These are phyloP conservation scores for Spongospora subterranea DNA, from an alignment of 208 protist genomes.

Conservation along the genomic window DNA sequence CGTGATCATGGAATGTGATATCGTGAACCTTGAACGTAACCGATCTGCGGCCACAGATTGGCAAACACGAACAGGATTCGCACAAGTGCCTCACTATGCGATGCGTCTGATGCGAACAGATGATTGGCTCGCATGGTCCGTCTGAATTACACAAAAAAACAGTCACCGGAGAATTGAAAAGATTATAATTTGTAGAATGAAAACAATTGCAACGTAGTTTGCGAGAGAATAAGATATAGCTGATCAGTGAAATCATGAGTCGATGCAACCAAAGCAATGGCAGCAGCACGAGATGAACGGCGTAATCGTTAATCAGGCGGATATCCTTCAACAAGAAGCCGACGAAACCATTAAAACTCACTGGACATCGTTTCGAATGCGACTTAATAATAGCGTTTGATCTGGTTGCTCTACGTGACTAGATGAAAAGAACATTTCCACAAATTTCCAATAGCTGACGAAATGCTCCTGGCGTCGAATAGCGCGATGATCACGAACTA, in stretches of 20 bases:
- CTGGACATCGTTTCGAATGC: constrained; percentile 36
- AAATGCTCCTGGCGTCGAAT: neutral
- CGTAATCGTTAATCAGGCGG: no score
- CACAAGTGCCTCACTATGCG: constrained; percentile 12
- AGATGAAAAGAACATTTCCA: constrained; percentile 31
- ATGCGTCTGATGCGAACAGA: neutral
- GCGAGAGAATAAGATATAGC: no score
- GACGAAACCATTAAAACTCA: neutral
- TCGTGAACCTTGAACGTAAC: neutral
- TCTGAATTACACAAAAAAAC: neutral
- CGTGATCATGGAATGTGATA: neutral
- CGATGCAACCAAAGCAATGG: no score
- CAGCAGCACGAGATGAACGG: no score
- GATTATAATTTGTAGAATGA: neutral
- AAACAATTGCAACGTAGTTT: no score
- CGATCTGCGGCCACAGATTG: constrained; percentile 42
- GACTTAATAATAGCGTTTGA: neutral
- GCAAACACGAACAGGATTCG: constrained; percentile 54
- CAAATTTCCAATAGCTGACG: constrained; percentile 25
- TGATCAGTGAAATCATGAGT: no score
- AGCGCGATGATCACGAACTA: neutral
- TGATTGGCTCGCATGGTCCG: constrained; percentile 17
- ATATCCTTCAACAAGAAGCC: neutral
- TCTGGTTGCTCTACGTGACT: neutral
- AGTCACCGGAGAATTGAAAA: neutral